Evolutionary conservation across 768 basidiomycete genomes (phyloP), one percentile per base, ranked within the genome.

Genomic region (Hortiboletus flavorubellus): DNA sequence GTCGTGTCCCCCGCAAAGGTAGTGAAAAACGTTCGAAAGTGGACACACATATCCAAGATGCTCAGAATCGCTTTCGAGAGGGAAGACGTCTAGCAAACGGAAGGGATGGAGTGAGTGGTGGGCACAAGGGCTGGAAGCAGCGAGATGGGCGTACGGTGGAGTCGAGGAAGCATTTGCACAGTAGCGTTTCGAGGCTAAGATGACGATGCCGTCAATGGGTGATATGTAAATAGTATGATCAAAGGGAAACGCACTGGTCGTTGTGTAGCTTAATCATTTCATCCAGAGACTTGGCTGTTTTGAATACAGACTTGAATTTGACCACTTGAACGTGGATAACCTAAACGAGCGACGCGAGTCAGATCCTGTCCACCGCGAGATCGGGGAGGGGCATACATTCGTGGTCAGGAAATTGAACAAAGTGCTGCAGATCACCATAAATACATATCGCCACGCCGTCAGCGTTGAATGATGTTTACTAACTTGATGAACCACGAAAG

Each of bases 401-500:
- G 85, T 91, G 33, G 83, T 84, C 48, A 93, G 65, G 62, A 90
- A 91, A 64, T 84, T 82, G 58, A 88, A 72, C 37, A 90, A 62
- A 0, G 80, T 80, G 59, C 89, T 89, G 55, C 15, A 42, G 43
- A 56, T n/a, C 31, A 46, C 16, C 14, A 12, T 63, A 29, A 59
- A 44, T 37, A 46, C 7, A 33, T 18, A 10, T 14, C 0, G 12
- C 9, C 18, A 14, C 1, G 12, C 35, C 1, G 14, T 34, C 0
- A 8, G 10, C 34, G 33, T 18, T n/a, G 34, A 33, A 42, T 16
- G 30, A 26, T 34, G 11, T 16, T 9, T n/a, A 78, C 87, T 62
- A 64, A 91, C 91, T 89, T 91, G 67, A 89, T 79, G 61, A 92
- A 89, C 91, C 91, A 93, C 54, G 87, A 86, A 55, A 93, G 62